A percentile compares a stretch with the other conserved stretches of the same genome.
These are phyloP conservation scores for Hypoxylon trugodes DNA, from an alignment of 495 filamentous ascomycete genomes.

Conservation along the genomic window DNA sequence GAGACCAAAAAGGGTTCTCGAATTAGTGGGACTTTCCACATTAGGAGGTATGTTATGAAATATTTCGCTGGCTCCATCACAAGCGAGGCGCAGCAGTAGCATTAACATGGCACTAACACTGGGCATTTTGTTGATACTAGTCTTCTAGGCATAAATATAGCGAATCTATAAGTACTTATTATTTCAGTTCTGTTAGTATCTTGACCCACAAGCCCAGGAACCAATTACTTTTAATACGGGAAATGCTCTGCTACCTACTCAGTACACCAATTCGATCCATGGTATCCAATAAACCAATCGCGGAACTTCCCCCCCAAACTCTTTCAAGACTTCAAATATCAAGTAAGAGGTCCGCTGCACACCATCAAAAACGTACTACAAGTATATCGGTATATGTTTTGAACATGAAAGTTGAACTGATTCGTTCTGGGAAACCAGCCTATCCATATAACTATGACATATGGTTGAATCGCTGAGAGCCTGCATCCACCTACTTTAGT, in stretches of 20 bases:
- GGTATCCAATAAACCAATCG: too few relatives aligned
- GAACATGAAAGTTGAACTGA: too few relatives aligned
- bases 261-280: too few relatives aligned
- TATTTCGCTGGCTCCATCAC: slow-evolving; percentile 12
- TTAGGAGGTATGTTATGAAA: too few relatives aligned
- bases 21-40: slow-evolving; percentile 4
- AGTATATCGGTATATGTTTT: too few relatives aligned
- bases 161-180: not conserved
- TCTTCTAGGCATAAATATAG: not conserved
- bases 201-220: not conserved
- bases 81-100: slow-evolving; percentile 28
- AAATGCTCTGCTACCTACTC: too few relatives aligned
- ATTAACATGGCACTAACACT: slow-evolving; percentile 19
- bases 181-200: not conserved
- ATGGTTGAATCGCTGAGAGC: too few relatives aligned
- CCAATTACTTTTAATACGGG: not conserved
- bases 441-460: too few relatives aligned
- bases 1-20: slow-evolving; percentile 7
- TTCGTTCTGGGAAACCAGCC: too few relatives aligned
- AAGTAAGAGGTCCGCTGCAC: too few relatives aligned
- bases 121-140: slow-evolving; percentile 9
- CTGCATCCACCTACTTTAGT: too few relatives aligned
- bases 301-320: not conserved
- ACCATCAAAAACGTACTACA: too few relatives aligned
- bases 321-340: not conserved